Base-by-base conservation (phyloP, 805 yeast genomes). In the Candida ipomoeae region DNA sequence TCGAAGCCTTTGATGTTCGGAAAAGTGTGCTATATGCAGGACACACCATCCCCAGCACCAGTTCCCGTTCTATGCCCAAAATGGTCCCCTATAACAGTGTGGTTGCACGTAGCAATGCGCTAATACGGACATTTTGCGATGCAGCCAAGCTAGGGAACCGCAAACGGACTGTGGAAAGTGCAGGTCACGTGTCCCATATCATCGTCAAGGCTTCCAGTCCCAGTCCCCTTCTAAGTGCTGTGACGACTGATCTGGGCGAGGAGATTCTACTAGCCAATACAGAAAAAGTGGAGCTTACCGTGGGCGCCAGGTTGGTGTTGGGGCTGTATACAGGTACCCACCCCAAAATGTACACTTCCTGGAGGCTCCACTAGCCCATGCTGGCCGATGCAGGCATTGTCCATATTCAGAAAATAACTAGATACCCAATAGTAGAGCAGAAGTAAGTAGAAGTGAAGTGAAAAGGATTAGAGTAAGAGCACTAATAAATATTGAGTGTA, bases 21-120 rank as follows among this genome's bases (percentile, higher is more conserved):
- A 31, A 20, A 7, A 20, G 23, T 1, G 21, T 41, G n/a, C 18
- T 41, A 18, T 41, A 20, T 20, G 15, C 18, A 6, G 38, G 38
- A 0, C 20, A 4, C 7, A 3, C 3, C 3, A 1, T 5, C 1
- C 5, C 18, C n/a, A 15, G 15, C n/a, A 20, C 20, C 2, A 15
- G 11, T 11, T 40, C 31, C 11, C 32, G 33, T 7, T 41, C 43
- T 1, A 26, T 44, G 2, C 44, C 20, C n/a, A 47, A 45, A 18
- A 20, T 48, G 34, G 45, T 44, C 3, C 48, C 49, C 20, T 53
- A 48, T 26, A 46, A 50, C 17, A 18, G 15, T 3, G 31, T 44
- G 8, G 52, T 48, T 3, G 48, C 41, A 14, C 49, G 45, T 14
- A 53, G 55, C 49, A 53, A 53, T 44, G 35, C 20, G 4, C 32